Evolutionary conservation across 1,284 basidiomycete genomes (phyloP), one percentile per base, ranked within the genome.

Genomic region (Ustilago crameri): DNA sequence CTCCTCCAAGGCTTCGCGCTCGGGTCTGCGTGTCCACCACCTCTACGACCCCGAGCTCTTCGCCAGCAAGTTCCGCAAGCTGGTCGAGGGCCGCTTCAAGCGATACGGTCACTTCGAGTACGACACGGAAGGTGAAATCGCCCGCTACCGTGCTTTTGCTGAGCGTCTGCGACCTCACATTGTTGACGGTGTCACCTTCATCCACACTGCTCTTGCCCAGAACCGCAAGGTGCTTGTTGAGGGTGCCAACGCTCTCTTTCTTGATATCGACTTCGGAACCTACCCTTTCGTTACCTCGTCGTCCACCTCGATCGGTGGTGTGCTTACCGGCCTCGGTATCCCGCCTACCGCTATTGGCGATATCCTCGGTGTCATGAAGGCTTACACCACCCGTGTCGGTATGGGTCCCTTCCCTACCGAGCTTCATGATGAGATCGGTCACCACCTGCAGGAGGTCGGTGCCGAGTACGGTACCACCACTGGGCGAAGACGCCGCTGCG

Each of bases 31-130:
- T 51, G 91, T 98, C 2, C 95, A 98, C 85, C 95, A 98, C 85
- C 87, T 98, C 48, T 98, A 95, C 85, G 92, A 97, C 84, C 88
- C 88, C 71, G 89, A 90, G 27, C 88, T 88, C 4, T 98, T 98
- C 84, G 91, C 93, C 7, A 84, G 86, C 68, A 97, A 97, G 85
- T 98, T 98, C 88, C 89, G 96, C 79, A 95, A 90, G 84, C 87
- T 98, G 64, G 95, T 98, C 48, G 96, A 98, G 84, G 93, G 94
- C 12, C 88, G 95, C 17, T 96, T 96, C 87, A 98, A 98, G 86
- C 91, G 95, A 48, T 98, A 98, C 82, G 95, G 96, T 2, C 87
- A 94, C 84, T 98, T 98, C 78, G 95, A 98, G 83, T 98, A 98
- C 82, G 95, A 98, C 84, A 98, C 95, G 10, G 95, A 98, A 83